Percentiles rank a stretch among this genome's conserved stretches.
Evolutionary conservation across 2,329 filamentous ascomycete species (phyloP).

Genomic region (Talaromyces sp.): DNA sequence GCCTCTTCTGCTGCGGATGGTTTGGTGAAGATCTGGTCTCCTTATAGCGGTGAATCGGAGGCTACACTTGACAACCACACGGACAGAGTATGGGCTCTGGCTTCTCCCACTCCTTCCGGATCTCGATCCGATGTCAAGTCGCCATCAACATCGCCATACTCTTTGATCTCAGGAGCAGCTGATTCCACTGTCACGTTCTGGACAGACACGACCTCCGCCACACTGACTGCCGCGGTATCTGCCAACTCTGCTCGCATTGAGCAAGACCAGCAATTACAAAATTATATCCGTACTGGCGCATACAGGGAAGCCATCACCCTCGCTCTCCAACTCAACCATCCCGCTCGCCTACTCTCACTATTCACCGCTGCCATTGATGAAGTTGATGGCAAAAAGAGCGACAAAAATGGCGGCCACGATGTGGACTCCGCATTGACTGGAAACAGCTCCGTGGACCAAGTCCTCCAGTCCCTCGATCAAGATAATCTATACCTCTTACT

Average conservation of each 20-base stretch:
- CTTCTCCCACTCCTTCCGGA: constrained; percentile 56
- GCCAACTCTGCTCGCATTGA: constrained; percentile 79
- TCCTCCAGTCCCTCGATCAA: constrained; percentile 72
- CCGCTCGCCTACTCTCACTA: constrained; percentile 75
- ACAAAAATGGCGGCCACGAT: constrained; percentile 32
- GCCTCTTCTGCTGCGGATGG: constrained; percentile 90
- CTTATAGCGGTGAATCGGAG: constrained; percentile 76
- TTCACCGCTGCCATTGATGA: constrained; percentile 75
- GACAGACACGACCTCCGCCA: constrained; percentile 83
- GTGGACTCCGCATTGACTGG: constrained; percentile 41
- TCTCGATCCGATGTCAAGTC: constrained; percentile 31
- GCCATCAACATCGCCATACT: constrained; percentile 49
- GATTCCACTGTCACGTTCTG: constrained; percentile 95
- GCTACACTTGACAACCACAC: constrained; percentile 95
- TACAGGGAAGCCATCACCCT: constrained; percentile 92
- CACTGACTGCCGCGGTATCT: constrained; percentile 68
- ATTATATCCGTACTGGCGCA: constrained; percentile 81
- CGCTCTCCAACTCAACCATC: constrained; percentile 90
- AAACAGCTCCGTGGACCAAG: constrained; percentile 67
- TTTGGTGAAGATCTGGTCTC: constrained; percentile 94
- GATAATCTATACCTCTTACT: constrained; percentile 83
- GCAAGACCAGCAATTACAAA: constrained; percentile 90
- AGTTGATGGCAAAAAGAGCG: constrained; percentile 59
- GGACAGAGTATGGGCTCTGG: constrained; percentile 89
- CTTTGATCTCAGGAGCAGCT: constrained; percentile 83